A percentile compares a stretch with the other conserved stretches of the same genome.
Conservation (phyloP, 352 stramenopile species). For the Pythium chondricola region DNA sequence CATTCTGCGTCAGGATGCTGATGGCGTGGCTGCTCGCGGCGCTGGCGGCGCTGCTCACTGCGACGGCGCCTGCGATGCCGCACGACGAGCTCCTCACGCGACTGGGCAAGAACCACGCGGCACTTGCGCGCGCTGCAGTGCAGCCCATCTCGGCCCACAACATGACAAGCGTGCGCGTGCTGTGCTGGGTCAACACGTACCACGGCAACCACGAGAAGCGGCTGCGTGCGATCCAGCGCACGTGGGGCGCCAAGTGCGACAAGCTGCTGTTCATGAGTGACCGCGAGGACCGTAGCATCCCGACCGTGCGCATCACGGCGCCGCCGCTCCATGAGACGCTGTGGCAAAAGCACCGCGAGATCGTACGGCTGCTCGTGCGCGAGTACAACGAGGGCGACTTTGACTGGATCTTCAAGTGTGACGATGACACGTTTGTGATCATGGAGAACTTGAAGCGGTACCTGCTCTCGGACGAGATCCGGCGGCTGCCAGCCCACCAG, state of each 20-base stretch:
- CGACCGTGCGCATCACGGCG: conserved; percentile 56
- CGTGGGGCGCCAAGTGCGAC: conserved; percentile 77
- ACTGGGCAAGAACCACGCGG: conserved; percentile 56
- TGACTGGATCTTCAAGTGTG: conserved; percentile 86
- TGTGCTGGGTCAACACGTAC: conserved; percentile 86
- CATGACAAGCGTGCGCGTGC: conserved; percentile 40
- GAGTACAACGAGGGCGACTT: conserved; percentile 63
- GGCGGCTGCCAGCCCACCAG: conserved; percentile 21
- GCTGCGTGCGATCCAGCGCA: conserved; percentile 58
- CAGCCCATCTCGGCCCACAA: conserved; percentile 34
- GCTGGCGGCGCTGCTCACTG: not conserved
- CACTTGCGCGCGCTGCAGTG: conserved; percentile 67
- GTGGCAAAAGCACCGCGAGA: conserved; percentile 83
- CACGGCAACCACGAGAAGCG: conserved; percentile 65
- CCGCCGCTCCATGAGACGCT: conserved; percentile 67
- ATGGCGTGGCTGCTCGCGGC: conserved; percentile 2
- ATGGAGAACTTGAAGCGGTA: conserved; percentile 83
- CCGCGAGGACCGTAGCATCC: conserved; percentile 48
- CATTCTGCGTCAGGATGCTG: too few relatives aligned
- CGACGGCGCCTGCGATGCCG: not conserved
- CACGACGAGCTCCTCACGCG: conserved; percentile 24
- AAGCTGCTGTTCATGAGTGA: conserved; percentile 89
- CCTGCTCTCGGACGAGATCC: conserved; percentile 45
- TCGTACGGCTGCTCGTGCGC: conserved; percentile 59
- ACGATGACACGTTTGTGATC: conserved; percentile 84